Conservation (phyloP, 2,329 filamentous ascomycete species). For the Lasiodiplodia gonubiensis region DNA sequence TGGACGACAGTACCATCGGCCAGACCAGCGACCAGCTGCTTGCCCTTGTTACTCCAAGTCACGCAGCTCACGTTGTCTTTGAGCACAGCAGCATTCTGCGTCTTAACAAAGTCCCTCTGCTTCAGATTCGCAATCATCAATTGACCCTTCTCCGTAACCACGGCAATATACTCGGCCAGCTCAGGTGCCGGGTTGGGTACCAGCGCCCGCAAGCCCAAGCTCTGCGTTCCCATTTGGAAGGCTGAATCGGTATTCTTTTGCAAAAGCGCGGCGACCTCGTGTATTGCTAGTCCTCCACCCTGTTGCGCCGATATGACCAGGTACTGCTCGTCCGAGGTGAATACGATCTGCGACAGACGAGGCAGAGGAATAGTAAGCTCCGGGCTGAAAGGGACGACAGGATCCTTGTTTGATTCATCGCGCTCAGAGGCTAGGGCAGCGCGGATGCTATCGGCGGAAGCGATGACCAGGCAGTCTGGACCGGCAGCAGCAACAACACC, state of each 20-base stretch:
- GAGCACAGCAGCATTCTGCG: conserved; percentile 66
- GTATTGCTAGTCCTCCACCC: conserved; percentile 82
- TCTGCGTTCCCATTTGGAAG: conserved; percentile 79
- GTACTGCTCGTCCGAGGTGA: conserved; percentile 87
- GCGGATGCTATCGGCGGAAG: conserved; percentile 85
- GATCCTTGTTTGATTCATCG: conserved; percentile 60
- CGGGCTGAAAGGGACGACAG: conserved; percentile 74
- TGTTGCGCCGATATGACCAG: conserved; percentile 82
- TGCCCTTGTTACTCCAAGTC: conserved; percentile 91
- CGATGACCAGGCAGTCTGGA: conserved; percentile 89
- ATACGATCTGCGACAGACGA: conserved; percentile 85
- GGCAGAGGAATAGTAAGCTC: conserved; percentile 75
- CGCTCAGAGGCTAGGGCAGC: conserved; percentile 84
- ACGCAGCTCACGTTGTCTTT: conserved; percentile 80
- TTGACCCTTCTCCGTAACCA: conserved; percentile 80
- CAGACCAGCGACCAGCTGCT: conserved; percentile 87
- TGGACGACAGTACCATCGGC: conserved; percentile 80
- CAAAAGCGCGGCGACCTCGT: conserved; percentile 72
- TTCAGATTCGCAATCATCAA: conserved; percentile 83
- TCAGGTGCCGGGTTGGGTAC: conserved; percentile 80
- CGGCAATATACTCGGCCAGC: conserved; percentile 75
- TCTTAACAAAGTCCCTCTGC: conserved; percentile 63
- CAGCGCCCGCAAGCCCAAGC: conserved; percentile 73
- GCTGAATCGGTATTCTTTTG: conserved; percentile 70
- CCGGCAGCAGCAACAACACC: conserved; percentile 83